Percentiles rank a stretch among this genome's conserved stretches.
These are phyloP conservation scores for Xylogone sp. DNA, from an alignment of 2,329 filamentous ascomycete genomes.

Conservation along the genomic window DNA sequence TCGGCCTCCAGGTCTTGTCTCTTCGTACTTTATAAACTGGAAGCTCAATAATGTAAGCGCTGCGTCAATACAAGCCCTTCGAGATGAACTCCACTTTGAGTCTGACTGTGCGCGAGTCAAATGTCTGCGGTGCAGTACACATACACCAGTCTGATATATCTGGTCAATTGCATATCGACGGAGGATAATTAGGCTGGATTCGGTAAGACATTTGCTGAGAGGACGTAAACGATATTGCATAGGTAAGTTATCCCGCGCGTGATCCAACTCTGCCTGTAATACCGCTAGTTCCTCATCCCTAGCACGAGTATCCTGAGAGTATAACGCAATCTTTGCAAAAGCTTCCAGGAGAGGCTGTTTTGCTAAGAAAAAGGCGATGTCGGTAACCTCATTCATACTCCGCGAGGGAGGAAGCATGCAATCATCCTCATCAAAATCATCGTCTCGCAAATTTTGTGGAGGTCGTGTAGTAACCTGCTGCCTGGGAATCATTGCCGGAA, in stretches of 20 bases:
- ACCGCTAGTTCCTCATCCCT: conserved; percentile 45
- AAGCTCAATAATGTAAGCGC: conserved; percentile 44
- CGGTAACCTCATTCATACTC: conserved; percentile 54
- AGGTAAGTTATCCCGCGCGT: conserved; percentile 43
- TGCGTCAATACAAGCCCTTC: conserved; percentile 45
- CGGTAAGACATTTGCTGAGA: conserved; percentile 45
- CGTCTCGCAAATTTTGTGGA: conserved; percentile 62
- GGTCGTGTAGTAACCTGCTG: conserved; percentile 59
- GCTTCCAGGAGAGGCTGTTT: conserved; percentile 45
- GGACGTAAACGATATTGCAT: conserved; percentile 43
- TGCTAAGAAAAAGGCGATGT: conserved; percentile 51
- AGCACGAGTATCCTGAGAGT: conserved; percentile 48
- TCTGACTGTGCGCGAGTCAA: conserved; percentile 38
- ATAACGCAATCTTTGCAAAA: conserved; percentile 46
- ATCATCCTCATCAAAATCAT: conserved; percentile 57
- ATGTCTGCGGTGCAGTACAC: conserved; percentile 52
- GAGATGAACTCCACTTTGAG: conserved; percentile 49
- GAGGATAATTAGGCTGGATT: conserved; percentile 46
- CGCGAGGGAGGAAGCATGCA: conserved; percentile 51
- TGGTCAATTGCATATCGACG: conserved; percentile 50
- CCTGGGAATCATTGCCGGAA: conserved; percentile 61
- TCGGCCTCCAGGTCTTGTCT: conserved; percentile 48
- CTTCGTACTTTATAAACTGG: conserved; percentile 44
- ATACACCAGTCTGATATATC: conserved; percentile 51
- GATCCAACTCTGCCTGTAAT: conserved; percentile 42